A percentile compares a stretch with the other conserved stretches of the same genome.
phyloP scores from a whole-genome alignment of 805 yeast species.

The Cyberlindnera amylophila region DNA sequence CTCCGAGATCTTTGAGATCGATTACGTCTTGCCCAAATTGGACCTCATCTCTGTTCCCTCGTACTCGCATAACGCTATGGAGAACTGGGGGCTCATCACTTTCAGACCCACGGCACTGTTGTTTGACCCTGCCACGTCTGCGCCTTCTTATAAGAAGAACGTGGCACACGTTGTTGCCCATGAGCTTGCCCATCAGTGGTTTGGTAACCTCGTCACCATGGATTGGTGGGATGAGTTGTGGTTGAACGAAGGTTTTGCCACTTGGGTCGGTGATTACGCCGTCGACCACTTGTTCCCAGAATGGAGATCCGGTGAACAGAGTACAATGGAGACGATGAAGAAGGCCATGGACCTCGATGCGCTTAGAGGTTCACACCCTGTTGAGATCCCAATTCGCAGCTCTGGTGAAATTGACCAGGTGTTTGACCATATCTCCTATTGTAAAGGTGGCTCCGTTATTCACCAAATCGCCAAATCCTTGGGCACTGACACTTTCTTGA shows the following conservation, averaged over 20 bases:
- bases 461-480: constrained; percentile 74
- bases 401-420: constrained; percentile 81
- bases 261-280: constrained; percentile 86
- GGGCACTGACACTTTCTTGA: constrained; percentile 69
- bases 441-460: constrained; percentile 76
- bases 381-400: constrained; percentile 74
- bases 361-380: constrained; percentile 78
- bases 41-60: constrained; percentile 80
- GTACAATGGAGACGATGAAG: constrained; percentile 69
- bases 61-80: constrained; percentile 87
- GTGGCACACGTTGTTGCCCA: constrained; percentile 85
- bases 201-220: constrained; percentile 86
- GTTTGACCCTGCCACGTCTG: constrained; percentile 64
- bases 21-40: constrained; percentile 77
- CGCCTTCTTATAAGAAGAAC: constrained; percentile 57
- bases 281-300: constrained; percentile 70
- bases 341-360: constrained; percentile 71
- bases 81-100: constrained; percentile 80
- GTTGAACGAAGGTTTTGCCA: constrained; percentile 87
- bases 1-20: constrained; percentile 66
- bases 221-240: constrained; percentile 91
- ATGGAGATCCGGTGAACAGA: constrained; percentile 80
- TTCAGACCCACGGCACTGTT: constrained; percentile 73
- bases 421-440: constrained; percentile 78
- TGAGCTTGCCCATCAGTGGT: constrained; percentile 91